Evolutionary conservation across 2,329 filamentous ascomycete species (phyloP).

Genomic region (Cryphonectria parasitica): DNA sequence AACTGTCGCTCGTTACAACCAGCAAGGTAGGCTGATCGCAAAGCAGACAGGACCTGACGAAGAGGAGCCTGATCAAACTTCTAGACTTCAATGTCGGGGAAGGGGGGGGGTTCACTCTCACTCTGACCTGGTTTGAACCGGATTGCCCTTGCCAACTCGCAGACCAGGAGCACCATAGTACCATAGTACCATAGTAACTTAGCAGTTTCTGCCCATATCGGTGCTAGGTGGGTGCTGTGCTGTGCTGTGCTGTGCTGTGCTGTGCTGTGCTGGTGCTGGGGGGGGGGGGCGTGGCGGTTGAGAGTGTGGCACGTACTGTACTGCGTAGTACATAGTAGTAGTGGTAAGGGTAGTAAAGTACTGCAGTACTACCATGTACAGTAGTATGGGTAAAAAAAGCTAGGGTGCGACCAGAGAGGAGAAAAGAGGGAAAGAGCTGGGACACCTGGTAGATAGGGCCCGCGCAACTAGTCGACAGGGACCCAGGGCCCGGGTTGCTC

Average conservation of each 20-base stretch:
- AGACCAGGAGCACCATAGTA: not conserved
- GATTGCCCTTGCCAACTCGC: not conserved
- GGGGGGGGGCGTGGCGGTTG: not conserved
- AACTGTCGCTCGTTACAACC: not conserved
- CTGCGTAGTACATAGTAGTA: not conserved
- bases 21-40: not conserved
- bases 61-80: not conserved
- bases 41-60: not conserved
- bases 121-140: not conserved
- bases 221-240: conserved; percentile 7
- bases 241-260: not conserved
- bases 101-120: not conserved
- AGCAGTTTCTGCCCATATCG: not conserved
- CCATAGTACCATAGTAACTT: not conserved
- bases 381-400: not conserved
- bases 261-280: not conserved
- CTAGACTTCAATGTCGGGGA: conserved; percentile 1
- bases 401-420: not conserved
- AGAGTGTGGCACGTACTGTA: not conserved
- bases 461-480: not conserved
- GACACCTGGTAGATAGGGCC: not conserved
- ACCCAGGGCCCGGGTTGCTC: not conserved
- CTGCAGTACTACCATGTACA: not conserved
- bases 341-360: not conserved
- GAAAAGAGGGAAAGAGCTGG: too few species aligned